Evolutionary conservation across 371 early-diverging fungal genomes (phyloP).

Genomic region (Nematocida ironsii): DNA sequence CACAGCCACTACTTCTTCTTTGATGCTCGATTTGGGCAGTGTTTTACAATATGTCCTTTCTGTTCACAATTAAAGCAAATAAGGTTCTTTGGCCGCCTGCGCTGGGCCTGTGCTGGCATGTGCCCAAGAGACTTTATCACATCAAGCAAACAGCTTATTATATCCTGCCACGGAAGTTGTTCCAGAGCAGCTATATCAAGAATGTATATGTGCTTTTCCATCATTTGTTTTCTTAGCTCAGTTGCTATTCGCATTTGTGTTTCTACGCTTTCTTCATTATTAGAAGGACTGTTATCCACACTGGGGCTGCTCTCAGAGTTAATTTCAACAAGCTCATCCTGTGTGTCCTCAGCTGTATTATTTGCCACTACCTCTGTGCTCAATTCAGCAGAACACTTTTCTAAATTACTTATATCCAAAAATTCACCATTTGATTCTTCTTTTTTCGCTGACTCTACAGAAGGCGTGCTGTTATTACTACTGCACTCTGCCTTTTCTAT

Average conservation of each 20-base stretch:
- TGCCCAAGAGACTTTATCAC: not conserved
- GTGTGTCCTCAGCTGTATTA: too few relatives aligned
- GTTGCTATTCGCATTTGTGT: not conserved
- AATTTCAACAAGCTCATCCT: not conserved
- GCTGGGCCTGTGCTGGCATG: not conserved
- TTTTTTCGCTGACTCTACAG: not conserved
- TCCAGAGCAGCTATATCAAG: not conserved
- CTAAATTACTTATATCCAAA: too few relatives aligned
- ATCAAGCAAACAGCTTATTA: conserved; percentile 19
- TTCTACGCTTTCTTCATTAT: not conserved
- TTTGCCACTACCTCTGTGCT: too few relatives aligned
- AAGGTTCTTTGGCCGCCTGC: not conserved
- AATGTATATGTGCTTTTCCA: conserved; percentile 7
- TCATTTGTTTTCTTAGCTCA: conserved; percentile 4
- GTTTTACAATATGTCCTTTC: conserved; percentile 52
- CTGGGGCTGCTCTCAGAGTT: not conserved
- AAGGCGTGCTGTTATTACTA: not conserved
- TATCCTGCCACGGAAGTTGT: not conserved
- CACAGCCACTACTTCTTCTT: not conserved
- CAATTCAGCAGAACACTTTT: too few relatives aligned
- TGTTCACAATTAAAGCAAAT: conserved; percentile 46
- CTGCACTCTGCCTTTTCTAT: not conserved
- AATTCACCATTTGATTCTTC: not conserved
- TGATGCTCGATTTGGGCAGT: conserved; percentile 23
- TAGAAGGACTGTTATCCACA: too few relatives aligned